Conservation (phyloP, 352 stramenopile species). For the Phytopythium mirpurense region DNA sequence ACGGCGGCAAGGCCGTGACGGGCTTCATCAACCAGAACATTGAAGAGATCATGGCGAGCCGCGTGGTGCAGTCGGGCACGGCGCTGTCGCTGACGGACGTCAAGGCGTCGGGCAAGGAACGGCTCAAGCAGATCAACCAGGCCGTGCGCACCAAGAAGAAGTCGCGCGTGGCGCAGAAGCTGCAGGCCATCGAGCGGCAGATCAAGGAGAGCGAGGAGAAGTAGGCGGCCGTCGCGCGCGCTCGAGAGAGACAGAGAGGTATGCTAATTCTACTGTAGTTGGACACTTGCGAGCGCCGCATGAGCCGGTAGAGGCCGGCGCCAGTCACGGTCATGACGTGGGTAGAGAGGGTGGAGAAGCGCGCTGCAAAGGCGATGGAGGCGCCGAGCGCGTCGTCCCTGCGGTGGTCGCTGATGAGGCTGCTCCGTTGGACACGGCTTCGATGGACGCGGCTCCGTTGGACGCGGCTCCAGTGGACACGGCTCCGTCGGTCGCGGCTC, state of each 20-base stretch:
- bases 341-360: background rate
- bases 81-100: conserved; percentile 57
- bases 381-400: conserved; percentile 1
- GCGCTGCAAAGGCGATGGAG: background rate
- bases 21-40: conserved; percentile 86
- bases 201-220: conserved; percentile 76
- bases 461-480: too few species aligned
- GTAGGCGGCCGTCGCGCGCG: background rate
- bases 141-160: conserved; percentile 80
- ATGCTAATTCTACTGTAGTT: background rate
- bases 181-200: conserved; percentile 63
- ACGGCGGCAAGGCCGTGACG: conserved; percentile 71
- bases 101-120: conserved; percentile 69
- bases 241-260: background rate
- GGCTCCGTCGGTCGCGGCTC: too few species aligned
- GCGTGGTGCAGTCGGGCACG: conserved; percentile 68
- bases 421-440: too few species aligned
- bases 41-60: conserved; percentile 83
- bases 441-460: too few species aligned
- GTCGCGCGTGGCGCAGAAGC: conserved; percentile 78
- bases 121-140: conserved; percentile 84
- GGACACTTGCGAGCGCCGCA: too few species aligned
- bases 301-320: too few species aligned
- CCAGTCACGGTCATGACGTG: too few species aligned
- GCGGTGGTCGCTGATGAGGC: background rate